phyloP scores from a whole-genome alignment of 2,329 filamentous ascomycete species.

The Diaporthe eres region DNA sequence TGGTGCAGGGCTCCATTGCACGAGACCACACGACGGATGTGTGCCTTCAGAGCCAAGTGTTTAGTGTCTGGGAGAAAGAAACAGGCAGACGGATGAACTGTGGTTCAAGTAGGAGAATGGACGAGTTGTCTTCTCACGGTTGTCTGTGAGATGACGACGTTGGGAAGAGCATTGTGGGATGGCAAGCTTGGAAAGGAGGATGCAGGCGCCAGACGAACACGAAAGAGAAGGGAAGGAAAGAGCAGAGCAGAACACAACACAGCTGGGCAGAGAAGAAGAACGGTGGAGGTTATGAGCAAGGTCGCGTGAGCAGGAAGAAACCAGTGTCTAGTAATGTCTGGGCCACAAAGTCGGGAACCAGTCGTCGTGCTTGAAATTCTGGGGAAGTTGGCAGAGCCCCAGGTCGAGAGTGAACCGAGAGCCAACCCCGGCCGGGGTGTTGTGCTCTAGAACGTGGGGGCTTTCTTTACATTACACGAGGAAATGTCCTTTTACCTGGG shows the following conservation, averaged over 20 bases:
- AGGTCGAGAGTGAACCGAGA: conserved; percentile 24
- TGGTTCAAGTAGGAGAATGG: background rate
- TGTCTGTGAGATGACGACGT: background rate
- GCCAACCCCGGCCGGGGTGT: conserved; percentile 21
- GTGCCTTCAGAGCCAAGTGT: background rate
- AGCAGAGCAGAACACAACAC: background rate
- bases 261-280: conserved; percentile 2
- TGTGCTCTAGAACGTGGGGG: conserved; percentile 23
- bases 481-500: conserved; percentile 13
- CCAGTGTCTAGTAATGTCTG: background rate
- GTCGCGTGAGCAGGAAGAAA: conserved; percentile 11
- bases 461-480: conserved; percentile 1
- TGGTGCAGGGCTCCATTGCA: background rate
- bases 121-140: background rate
- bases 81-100: background rate
- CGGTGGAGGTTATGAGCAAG: background rate
- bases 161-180: background rate
- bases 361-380: conserved; percentile 20
- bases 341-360: conserved; percentile 26
- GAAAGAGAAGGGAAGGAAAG: background rate
- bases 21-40: background rate
- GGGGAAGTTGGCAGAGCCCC: conserved; percentile 21
- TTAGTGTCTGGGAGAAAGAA: background rate
- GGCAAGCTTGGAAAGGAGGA: background rate
- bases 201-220: too few species aligned